Base-by-base conservation (phyloP, 2,329 filamentous ascomycete species). In the Anthostomella pinea region DNA sequence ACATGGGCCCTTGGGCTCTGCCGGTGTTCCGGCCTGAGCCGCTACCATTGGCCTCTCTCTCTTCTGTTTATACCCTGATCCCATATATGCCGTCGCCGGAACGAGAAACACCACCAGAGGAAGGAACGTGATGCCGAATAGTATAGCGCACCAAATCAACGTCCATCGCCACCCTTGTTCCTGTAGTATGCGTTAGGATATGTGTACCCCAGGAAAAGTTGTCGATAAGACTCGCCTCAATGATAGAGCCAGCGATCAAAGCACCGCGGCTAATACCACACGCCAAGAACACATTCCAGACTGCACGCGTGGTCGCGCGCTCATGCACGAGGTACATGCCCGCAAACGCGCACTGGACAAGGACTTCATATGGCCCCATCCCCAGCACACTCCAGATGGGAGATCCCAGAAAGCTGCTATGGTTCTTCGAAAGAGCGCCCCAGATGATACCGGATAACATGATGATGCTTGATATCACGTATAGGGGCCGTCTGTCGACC, bases 271-370 rank as follows among this genome's bases (percentile, higher is more conserved):
- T 62, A 8, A 68, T 65, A 3, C 64, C 67, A 6, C 63, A 56
- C 29, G 66, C 47, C 40, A 66, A 40, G 42, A 67, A 62, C 49
- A 67, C 52, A 38, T 65, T 66, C 63, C 64, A 68, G 4, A 63
- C 52, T 0, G 66, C 65, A 19, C 65, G 66, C 23, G 64, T 58
- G 16, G 62, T 66, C 4, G 65, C 68, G 6, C 68, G 62, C 53
- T 72, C 59, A 40, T 70, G 68, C 4, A 70, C 64, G 39, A 66
- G 71, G 46, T 67, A 72, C 18, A 70, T 49, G 33, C 70, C 68
- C 5, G 65, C 65, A 30, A 70, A 66, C 1, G 69, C 75, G 49
- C 68, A 70, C 52, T 74, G 72, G 4, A 77, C 70, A 5, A 77
- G 54, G 3, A 72, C 65, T 46, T 77, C 73, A 38, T 68, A 69